Base-by-base conservation (phyloP, 768 basidiomycete genomes). In the Auricularia sp. region DNA sequence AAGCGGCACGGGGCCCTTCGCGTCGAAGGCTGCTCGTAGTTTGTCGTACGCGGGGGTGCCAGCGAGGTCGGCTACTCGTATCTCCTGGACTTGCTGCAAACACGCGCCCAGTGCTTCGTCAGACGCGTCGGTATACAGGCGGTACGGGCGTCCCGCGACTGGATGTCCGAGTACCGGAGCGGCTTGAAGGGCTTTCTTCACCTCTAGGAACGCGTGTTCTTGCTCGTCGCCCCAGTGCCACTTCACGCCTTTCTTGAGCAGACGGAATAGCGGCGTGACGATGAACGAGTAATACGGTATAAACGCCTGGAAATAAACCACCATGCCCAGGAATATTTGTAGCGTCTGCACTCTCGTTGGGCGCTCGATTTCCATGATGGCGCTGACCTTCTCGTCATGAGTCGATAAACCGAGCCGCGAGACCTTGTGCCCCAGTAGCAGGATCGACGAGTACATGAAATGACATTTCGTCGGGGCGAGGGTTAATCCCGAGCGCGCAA, bases 311-410 rank as follows among this genome's bases (percentile, higher is more conserved):
- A 78, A 78, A 61, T 78, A 79, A 0, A 77, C 75, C 39, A 75
- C 73, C 75, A 75, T 77, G 1, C 78, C 77, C 2, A 78, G 65
- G 66, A 76, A 78, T 4, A 65, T 70, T 62, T 76, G 75, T 5
- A 78, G 62, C 16, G 75, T 72, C 13, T 63, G 16, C 0, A 71
- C 66, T n/a, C 71, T 73, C 0, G 18, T 29, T 0, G 77, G 77
- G 7, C 59, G 59, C 3, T 42, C 67, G 0, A 78, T 64, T 6
- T 74, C 66, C 0, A 73, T 2, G 24, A 79, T 78, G 0, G 76
- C 75, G 5, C 73, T 68, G 0, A 78, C 73, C 59, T 79, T 79
- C 62, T 77, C 75, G 58, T 70, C 64, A 64, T 78, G 74, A 0
- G 75, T 78, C 0, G 75, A 77, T 1, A 79, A 62, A 0, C 77